phyloP scores from a whole-genome alignment of 1,284 basidiomycete species.

The Ceratobasidium sp. region DNA sequence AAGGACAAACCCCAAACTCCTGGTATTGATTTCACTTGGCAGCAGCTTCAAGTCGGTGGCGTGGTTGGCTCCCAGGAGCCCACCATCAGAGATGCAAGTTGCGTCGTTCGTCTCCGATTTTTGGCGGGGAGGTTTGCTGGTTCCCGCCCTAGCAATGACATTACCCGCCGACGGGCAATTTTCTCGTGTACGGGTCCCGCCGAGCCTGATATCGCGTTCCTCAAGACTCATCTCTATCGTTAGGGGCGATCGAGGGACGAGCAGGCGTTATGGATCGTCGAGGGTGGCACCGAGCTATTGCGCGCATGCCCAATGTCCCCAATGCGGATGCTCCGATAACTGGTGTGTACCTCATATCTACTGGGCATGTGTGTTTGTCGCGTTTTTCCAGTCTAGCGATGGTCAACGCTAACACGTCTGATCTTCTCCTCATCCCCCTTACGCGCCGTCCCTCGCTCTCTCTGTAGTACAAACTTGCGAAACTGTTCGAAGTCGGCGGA shows the following conservation, averaged over 20 bases:
- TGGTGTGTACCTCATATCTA: constrained; percentile 66
- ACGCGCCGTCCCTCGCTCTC: constrained; percentile 92
- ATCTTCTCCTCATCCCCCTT: too few relatives aligned
- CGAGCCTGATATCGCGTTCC: constrained; percentile 95
- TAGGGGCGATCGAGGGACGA: constrained; percentile 94
- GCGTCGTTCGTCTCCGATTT: too few relatives aligned
- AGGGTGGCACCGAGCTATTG: constrained; percentile 84
- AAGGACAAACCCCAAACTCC: too few relatives aligned
- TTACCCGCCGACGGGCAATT: constrained; percentile 92
- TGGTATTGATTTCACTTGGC: too few relatives aligned
- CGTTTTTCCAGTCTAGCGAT: too few relatives aligned
- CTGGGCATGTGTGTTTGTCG: neutral
- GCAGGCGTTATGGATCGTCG: constrained; percentile 89
- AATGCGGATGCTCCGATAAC: constrained; percentile 96
- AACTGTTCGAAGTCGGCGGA: too few relatives aligned
- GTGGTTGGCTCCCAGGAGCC: too few relatives aligned
- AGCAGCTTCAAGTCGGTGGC: too few relatives aligned
- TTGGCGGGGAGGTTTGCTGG: too few relatives aligned
- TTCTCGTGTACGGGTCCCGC: constrained; percentile 84
- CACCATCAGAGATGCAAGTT: too few relatives aligned
- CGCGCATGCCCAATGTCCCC: constrained; percentile 88
- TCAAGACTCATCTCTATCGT: constrained; percentile 99
- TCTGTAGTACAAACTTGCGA: too few relatives aligned
- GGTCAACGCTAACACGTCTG: too few relatives aligned
- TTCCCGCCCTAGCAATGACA: constrained; percentile 95